A percentile compares a stretch with the other conserved stretches of the same genome.
Evolutionary conservation across 164 flowering plant species (phyloP).

Genomic region (Liquidambar formosana): DNA sequence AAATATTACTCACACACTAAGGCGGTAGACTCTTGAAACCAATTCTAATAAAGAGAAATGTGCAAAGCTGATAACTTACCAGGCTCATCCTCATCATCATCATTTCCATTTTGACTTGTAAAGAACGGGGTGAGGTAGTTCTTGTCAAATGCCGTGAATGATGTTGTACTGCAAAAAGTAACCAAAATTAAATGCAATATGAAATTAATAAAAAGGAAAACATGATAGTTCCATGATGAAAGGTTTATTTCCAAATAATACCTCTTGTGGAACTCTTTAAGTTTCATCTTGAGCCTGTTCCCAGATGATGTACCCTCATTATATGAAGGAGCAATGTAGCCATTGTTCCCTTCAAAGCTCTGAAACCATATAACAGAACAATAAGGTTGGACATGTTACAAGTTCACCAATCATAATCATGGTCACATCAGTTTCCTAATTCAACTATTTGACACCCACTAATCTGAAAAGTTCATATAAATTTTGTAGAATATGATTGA

Average conservation of each 20-base stretch:
- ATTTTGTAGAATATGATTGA: no score
- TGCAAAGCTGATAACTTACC: constrained; percentile 29
- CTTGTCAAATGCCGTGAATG: constrained; percentile 84
- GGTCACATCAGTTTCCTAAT: no score
- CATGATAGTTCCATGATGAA: background rate
- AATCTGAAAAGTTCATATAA: no score
- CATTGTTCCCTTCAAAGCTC: constrained; percentile 61
- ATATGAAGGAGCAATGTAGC: constrained; percentile 71
- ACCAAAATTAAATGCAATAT: constrained; percentile 1
- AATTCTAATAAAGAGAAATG: background rate
- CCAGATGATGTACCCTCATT: constrained; percentile 80
- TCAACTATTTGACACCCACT: background rate
- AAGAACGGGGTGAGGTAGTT: constrained; percentile 97
- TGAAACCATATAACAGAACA: constrained; percentile 26
- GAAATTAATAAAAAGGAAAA: background rate
- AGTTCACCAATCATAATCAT: background rate
- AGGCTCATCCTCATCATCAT: constrained; percentile 45
- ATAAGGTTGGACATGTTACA: background rate
- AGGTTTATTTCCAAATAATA: constrained; percentile 19
- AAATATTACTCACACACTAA: no score
- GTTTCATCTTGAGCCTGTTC: constrained; percentile 77
- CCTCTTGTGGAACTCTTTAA: constrained; percentile 89
- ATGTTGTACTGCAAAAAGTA: constrained; percentile 66
- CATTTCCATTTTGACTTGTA: constrained; percentile 84
- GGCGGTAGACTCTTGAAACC: background rate